A percentile compares a stretch with the other conserved stretches of the same genome.
Evolutionary conservation across 1,284 basidiomycete species (phyloP).

Genomic region (Heimioporus retisporus): DNA sequence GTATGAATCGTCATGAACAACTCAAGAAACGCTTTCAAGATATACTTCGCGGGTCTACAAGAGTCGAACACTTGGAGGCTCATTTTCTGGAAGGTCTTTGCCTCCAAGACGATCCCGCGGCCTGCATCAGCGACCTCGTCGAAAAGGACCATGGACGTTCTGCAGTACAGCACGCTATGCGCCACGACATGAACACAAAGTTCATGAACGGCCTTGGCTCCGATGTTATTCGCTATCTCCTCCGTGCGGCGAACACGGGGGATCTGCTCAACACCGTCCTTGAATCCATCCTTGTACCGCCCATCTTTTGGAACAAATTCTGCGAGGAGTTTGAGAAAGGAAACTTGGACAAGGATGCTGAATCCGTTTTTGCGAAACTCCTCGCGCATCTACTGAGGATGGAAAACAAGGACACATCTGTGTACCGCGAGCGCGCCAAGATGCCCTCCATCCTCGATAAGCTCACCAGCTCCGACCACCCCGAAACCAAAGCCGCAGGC

Average conservation of each 20-base stretch:
- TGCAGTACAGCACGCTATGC: constrained; percentile 57
- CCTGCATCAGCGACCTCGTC: constrained; percentile 54
- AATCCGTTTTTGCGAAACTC: constrained; percentile 60
- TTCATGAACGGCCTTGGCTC: constrained; percentile 60
- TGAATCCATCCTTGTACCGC: constrained; percentile 58
- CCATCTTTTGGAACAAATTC: constrained; percentile 64
- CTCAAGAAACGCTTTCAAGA: constrained; percentile 38
- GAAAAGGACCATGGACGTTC: constrained; percentile 51
- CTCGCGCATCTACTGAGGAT: constrained; percentile 59
- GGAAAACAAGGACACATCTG: constrained; percentile 45
- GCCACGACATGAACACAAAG: constrained; percentile 46
- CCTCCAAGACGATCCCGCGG: constrained; percentile 49
- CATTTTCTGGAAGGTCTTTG: constrained; percentile 62
- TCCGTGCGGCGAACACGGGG: constrained; percentile 51
- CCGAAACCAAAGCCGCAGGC: constrained; percentile 46
- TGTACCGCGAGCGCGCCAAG: constrained; percentile 53
- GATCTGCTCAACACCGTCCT: constrained; percentile 56
- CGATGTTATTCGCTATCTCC: constrained; percentile 53
- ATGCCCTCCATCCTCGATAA: constrained; percentile 43
- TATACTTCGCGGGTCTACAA: constrained; percentile 31
- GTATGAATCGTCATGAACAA: constrained; percentile 34
- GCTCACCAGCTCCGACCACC: constrained; percentile 49
- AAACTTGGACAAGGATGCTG: constrained; percentile 47
- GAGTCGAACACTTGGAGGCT: constrained; percentile 24
- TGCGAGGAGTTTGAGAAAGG: constrained; percentile 50